Evolutionary conservation across 2,329 filamentous ascomycete species (phyloP), one percentile per base, ranked within the genome.

Genomic region (Beauveria asiatica): DNA sequence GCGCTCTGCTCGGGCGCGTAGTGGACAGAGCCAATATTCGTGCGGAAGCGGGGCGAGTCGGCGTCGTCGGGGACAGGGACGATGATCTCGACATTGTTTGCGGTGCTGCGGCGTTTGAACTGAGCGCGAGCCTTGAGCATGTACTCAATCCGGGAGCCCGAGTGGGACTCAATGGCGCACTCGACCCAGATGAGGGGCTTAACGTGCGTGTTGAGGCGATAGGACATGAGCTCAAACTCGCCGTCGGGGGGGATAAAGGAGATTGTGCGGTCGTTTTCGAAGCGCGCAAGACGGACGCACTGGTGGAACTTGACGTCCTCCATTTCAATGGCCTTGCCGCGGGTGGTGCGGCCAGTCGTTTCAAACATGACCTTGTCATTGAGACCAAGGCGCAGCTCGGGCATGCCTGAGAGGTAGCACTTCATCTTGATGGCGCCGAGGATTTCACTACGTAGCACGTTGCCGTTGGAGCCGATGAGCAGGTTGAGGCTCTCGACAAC

Each of bases 301-400:
- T 99, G 94, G 76, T 99, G 94, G 75, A 99, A 99, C 70, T 99
- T 99, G 75, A 99, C 94, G 68, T 99, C 94, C 71, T 99, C 94
- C 94, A 99, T 99, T 77, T 99, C 94, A 64, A 99, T 94, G 10
- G 94, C 90, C 76, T 99, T 99, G 62, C 94, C 94, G 69, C 94
- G 81, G 45, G 93, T 97, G 17, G 93, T 91, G 63, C 94, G 84
- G 30, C 94, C 94, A 0, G 94, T 99, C 4, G 92, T 96, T 77
- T 99, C 94, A 70, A 99, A 99, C 94, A 99, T 99, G 74, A 91
- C 94, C 77, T 99, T 99, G 80, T 99, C 94, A 78, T 99, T 99
- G 71, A 99, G 78, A 5, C 94, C 94, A 55, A 99, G 76, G 30
- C 94, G 88, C 69, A 99, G 76, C 76, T 99, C 94, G 11, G 94